Evolutionary conservation across 257 asterid species (phyloP), one percentile per base, ranked within the genome.

Genomic region (Lithospermum erythrorhizon): DNA sequence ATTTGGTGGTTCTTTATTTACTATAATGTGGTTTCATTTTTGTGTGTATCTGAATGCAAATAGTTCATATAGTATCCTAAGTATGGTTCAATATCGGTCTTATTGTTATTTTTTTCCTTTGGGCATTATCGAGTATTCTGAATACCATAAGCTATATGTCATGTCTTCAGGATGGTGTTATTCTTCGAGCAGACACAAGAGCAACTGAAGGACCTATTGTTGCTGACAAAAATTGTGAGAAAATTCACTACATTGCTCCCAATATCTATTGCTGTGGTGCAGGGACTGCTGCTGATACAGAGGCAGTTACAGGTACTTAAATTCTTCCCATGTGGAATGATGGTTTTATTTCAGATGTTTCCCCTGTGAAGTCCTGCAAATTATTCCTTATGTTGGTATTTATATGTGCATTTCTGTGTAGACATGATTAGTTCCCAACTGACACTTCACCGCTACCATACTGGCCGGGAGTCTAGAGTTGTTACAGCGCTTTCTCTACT

Each of bases 181-280:
- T 93, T 73, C 97, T 93, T 25, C 97, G 99, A 74, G 99, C 99
- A 30, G 97, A 93, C 66, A 93, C 97, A 0, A 76, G 97, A 64
- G 99, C 99, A 65, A 89, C 99, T 49, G 97, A 81, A 73, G 97
- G 99, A 23, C 97, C 97, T n/a, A 93, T 93, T 76, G 97, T 93
- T 61, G 97, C 97, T 21, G 99, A 93, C 70, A 93, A 93, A 79
- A 93, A 89, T 68, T 93, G 97, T 64, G 97, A 93, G 76, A 93
- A 88, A 75, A 93, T 93, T 58, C 98, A 93, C 65, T 93, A 82
- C 63, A 84, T 93, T 90, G 97, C 94, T 9, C 94, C 90, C 48
- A 85, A 85, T 72, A 82, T 85, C 32, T 85, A 85, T 64, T 85
- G 94, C 68, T 85, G 89, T 73, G 89, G 94, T 63, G 89, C 89